These are phyloP conservation scores for Fusarium sp. DNA, from an alignment of 2,329 filamentous ascomycete genomes.

Conservation along the genomic window DNA sequence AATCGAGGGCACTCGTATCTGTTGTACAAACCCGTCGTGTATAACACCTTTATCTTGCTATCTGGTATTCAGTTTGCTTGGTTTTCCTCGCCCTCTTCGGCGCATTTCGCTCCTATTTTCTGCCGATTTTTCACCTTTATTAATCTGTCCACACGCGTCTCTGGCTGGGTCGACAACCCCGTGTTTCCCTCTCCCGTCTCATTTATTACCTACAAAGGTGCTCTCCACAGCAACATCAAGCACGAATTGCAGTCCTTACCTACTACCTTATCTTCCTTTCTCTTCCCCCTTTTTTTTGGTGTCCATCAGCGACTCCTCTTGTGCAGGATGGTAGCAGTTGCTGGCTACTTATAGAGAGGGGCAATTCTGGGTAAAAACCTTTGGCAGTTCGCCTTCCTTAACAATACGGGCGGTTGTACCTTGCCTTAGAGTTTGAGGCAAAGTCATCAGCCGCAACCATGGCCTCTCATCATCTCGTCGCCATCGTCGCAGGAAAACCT, in stretches of 20 bases:
- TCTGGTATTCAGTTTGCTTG: neutral
- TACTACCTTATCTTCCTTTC: neutral
- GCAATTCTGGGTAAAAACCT: constrained; percentile 42
- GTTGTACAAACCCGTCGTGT: constrained; percentile 1
- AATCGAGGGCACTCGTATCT: constrained; percentile 6
- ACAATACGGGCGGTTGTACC: neutral
- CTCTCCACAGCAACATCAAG: constrained; percentile 10
- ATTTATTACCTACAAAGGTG: constrained; percentile 16
- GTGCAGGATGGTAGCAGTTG: constrained; percentile 40
- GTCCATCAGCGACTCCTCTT: neutral
- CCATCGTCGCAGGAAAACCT: constrained; percentile 5
- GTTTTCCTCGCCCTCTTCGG: neutral
- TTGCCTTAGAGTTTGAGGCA: constrained; percentile 25
- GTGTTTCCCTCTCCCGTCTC: constrained; percentile 16
- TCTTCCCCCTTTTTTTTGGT: neutral
- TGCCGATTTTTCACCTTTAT: constrained; percentile 8
- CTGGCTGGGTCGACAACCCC: constrained; percentile 20
- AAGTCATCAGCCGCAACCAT: constrained; percentile 29
- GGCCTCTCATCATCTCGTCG: neutral
- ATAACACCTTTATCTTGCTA: neutral
- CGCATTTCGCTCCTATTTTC: constrained; percentile 4
- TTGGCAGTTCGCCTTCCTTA: constrained; percentile 11
- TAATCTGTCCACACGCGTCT: constrained; percentile 34
- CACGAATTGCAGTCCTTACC: constrained; percentile 7
- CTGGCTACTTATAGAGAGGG: constrained; percentile 32